Evolutionary conservation across 169 alveolate species (phyloP), one percentile per base, ranked within the genome.

Genomic region (Babesia caballi): DNA sequence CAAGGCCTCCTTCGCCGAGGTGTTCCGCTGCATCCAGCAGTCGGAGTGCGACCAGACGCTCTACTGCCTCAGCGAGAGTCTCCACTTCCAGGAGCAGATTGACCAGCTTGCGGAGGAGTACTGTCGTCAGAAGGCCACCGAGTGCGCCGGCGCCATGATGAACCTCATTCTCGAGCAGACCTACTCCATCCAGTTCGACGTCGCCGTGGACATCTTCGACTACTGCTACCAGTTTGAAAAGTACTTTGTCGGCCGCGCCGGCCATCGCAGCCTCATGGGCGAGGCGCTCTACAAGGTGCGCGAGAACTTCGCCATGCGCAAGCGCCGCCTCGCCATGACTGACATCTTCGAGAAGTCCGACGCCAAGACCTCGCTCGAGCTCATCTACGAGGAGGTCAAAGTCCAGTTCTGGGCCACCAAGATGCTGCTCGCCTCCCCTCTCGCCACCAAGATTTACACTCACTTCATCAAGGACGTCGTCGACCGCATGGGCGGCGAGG

Each of bases 101-200:
- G 91, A 83, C 72, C 93, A 88, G 51, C 81, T 85, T 36, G 61
- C 84, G 30, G 91, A 90, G 74, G 91, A 90, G 66, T 90, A 68
- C 60, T 90, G 94, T 41, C 59, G 89, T 33, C 90, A 83, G 74
- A 91, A 90, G 85, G 96, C 96, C 14, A 74, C 71, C 33, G 85
- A 49, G 25, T 92, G 96, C 65, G 89, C 94, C 17, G 77, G 52
- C 23, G 91, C 92, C 41, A 92, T 92, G 96, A 86, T 82, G 74
- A 91, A 92, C 63, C 72, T 92, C 68, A 90, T 92, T 27, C 69
- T 92, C 59, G 96, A 92, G 84, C 96, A 92, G 69, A 90, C 96
- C 41, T 85, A 91, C 83, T 92, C 96, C 25, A 88, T 93, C 28
- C 94, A 86, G 72, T 90, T 92, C 61, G 96, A 92, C 50, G 91